These are phyloP conservation scores for Jasminum sambac DNA, from an alignment of 257 asterid species.

Conservation along the genomic window DNA sequence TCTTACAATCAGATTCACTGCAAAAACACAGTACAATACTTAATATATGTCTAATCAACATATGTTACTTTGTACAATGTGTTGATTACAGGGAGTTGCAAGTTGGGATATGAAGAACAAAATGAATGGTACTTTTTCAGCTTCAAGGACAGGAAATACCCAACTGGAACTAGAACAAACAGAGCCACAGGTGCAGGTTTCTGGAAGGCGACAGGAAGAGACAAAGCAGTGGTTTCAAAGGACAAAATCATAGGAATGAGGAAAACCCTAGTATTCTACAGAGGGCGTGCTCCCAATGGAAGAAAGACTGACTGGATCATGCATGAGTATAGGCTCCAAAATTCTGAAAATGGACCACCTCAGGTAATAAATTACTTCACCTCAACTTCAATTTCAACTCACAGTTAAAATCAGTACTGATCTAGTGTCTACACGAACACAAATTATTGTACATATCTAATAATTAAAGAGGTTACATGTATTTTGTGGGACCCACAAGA, in stretches of 20 bases:
- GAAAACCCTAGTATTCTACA: slow-evolving; percentile 72
- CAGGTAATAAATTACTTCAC: slow-evolving; percentile 40
- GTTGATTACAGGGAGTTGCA: slow-evolving; percentile 54
- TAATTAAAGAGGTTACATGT: too few species aligned
- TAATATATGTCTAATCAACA: too few species aligned
- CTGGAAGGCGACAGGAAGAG: slow-evolving; percentile 93
- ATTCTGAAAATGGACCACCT: slow-evolving; percentile 66
- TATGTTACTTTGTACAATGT: background rate
- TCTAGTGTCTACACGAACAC: too few species aligned
- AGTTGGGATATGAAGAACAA: slow-evolving; percentile 76
- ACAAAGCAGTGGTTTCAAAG: slow-evolving; percentile 70
- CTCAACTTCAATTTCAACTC: background rate
- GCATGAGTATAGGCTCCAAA: slow-evolving; percentile 85
- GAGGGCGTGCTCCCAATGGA: slow-evolving; percentile 84
- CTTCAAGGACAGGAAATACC: slow-evolving; percentile 84
- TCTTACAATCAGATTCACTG: too few species aligned
- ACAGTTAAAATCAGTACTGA: background rate
- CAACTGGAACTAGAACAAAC: slow-evolving; percentile 79
- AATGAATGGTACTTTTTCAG: slow-evolving; percentile 89
- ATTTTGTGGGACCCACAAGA: too few species aligned
- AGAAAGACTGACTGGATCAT: slow-evolving; percentile 78
- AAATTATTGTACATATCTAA: too few species aligned
- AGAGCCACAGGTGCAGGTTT: slow-evolving; percentile 83
- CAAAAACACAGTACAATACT: too few species aligned
- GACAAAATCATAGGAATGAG: slow-evolving; percentile 78